Evolutionary conservation across 208 protist species (phyloP).

Genomic region (Trypanosoma caninum): DNA sequence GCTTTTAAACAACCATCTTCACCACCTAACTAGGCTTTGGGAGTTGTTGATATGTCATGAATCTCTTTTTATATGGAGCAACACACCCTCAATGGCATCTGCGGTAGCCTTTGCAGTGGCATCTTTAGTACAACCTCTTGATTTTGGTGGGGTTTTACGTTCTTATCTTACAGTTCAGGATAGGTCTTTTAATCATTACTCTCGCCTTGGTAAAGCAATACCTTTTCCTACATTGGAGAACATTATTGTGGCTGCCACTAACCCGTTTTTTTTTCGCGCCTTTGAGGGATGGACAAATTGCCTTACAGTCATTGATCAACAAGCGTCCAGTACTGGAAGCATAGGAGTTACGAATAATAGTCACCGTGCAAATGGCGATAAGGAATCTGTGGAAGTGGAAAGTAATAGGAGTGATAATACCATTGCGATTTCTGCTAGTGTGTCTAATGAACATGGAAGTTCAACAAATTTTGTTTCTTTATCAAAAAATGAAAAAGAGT

Average conservation of each 20-base stretch:
- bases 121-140: constrained; percentile 68
- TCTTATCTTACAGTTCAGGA: constrained; percentile 88
- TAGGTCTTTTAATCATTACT: constrained; percentile 53
- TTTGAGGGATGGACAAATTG: constrained; percentile 74
- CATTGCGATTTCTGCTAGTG: too few species aligned
- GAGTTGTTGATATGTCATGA: constrained; percentile 81
- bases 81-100: constrained; percentile 72
- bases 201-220: constrained; percentile 63
- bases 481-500: background rate
- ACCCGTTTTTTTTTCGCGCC: constrained; percentile 75
- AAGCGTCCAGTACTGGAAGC: constrained; percentile 22
- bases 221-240: constrained; percentile 46
- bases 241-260: constrained; percentile 71
- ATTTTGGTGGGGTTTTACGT: constrained; percentile 59
- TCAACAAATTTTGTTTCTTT: background rate
- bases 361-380: background rate
- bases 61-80: constrained; percentile 74
- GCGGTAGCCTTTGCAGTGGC: constrained; percentile 61
- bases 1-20: constrained; percentile 62
- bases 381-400: background rate
- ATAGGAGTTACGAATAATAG: background rate
- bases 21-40: constrained; percentile 78
- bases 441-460: background rate
- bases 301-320: constrained; percentile 64
- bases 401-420: too few species aligned